Evolutionary conservation across 1,284 basidiomycete species (phyloP).

Genomic region (Pterulicium gracile): DNA sequence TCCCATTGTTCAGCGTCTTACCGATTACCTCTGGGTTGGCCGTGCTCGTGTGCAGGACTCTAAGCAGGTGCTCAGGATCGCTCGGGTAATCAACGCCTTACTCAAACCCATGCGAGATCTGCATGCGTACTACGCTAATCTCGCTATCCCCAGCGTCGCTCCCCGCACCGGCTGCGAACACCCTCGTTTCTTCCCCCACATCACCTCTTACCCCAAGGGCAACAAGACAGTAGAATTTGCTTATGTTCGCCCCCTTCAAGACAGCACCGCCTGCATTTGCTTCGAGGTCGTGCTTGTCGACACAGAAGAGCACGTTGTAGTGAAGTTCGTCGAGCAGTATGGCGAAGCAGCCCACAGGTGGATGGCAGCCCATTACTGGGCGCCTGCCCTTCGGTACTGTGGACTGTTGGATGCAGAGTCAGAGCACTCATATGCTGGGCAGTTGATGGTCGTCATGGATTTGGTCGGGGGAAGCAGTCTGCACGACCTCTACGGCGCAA

Average conservation of each 20-base stretch:
- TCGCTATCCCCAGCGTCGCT: neutral
- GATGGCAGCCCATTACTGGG: neutral
- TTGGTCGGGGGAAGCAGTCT: neutral
- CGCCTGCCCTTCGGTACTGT: neutral
- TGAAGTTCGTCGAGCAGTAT: constrained; percentile 1
- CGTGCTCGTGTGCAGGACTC: constrained; percentile 5
- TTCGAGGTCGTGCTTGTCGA: neutral
- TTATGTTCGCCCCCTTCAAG: neutral
- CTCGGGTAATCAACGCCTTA: constrained; percentile 2
- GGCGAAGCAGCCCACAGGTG: neutral
- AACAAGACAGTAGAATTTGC: neutral
- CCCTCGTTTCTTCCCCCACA: neutral
- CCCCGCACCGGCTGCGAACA: neutral
- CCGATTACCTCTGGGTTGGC: constrained; percentile 9
- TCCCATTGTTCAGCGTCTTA: constrained; percentile 9
- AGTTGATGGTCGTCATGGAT: constrained; percentile 1
- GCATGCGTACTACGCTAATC: neutral
- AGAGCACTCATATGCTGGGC: neutral
- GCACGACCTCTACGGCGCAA: neutral
- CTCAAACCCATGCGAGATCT: neutral
- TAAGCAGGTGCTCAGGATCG: constrained; percentile 7
- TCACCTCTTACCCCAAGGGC: neutral
- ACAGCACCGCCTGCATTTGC: neutral
- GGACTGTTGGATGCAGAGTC: neutral
- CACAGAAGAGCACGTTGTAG: neutral